Evolutionary conservation across 345 rosid species (phyloP), one percentile per base, ranked within the genome.

Genomic region (Eucalyptus cladocalyx): DNA sequence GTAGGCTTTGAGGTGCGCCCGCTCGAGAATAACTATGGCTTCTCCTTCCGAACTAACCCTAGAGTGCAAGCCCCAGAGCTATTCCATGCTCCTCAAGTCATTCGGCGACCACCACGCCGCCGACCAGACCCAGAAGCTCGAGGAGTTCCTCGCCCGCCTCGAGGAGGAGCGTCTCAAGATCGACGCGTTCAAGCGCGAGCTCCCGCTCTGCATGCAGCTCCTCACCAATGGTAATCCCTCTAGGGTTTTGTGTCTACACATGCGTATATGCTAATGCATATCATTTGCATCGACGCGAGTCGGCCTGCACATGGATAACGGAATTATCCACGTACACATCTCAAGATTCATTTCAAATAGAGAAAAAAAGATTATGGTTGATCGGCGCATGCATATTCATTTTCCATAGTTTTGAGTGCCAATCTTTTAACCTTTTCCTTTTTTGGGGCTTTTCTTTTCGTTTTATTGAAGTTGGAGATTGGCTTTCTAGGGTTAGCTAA

Each of bases 121-220:
- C 47, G 92, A 91, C 87, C 97, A 96, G 30, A 93, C 96, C 65
- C 99, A 94, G 60, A 95, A 94, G 93, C 98, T 98, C 15, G 99
- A 97, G 93, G 99, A 98, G 80, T 92, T 95, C 91, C 96, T 98
- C 37, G 89, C 95, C 89, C 95, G 91, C 56, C 99, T 98, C 37
- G 99, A 98, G 87, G 99, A 97, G 88, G 99, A 98, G 90, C 94
- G 98, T 56, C 94, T 95, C 89, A 98, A 98, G 97, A 97, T 98
- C 87, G 99, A 98, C 89, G 99, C 98, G 43, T 96, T 98, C 94
- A 98, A 98, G 92, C 98, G 99, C 17, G 99, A 98, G 92, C 96
- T 98, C 42, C 99, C 99, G 5, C 99, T 98, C 90, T 98, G 99
- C 97, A 97, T 98, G 99, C 99, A 98, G 87, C 99, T 98, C 92